phyloP scores from a whole-genome alignment of 1,284 basidiomycete species.

The Fomitiporia mediterranea region DNA sequence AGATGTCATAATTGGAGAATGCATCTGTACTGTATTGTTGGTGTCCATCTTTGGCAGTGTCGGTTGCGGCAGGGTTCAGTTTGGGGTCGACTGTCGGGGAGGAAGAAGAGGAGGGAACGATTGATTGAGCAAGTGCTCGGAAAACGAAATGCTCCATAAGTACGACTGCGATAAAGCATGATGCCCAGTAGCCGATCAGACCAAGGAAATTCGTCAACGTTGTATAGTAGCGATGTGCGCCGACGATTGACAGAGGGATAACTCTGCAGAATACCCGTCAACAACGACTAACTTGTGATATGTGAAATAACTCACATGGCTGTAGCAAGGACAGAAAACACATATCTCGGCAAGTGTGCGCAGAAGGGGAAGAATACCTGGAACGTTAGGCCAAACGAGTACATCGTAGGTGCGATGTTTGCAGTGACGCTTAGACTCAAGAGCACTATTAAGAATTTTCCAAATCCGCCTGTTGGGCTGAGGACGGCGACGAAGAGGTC shows the following conservation, averaged over 20 bases:
- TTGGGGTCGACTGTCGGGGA: neutral
- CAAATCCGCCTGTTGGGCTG: slow-evolving; percentile 65
- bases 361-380: slow-evolving; percentile 75
- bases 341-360: slow-evolving; percentile 72
- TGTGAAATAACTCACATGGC: slow-evolving; percentile 55
- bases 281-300: neutral
- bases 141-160: slow-evolving; percentile 63
- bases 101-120: slow-evolving; percentile 6
- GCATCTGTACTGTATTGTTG: slow-evolving; percentile 28
- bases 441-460: slow-evolving; percentile 84
- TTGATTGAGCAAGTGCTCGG: slow-evolving; percentile 31
- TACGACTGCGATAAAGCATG: slow-evolving; percentile 55
- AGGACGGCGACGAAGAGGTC: slow-evolving; percentile 77
- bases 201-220: slow-evolving; percentile 66
- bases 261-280: slow-evolving; percentile 24
- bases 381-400: slow-evolving; percentile 78
- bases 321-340: slow-evolving; percentile 78
- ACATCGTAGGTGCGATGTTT: slow-evolving; percentile 83
- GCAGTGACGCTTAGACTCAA: slow-evolving; percentile 76
- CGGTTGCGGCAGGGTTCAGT: neutral
- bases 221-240: slow-evolving; percentile 60
- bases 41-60: neutral
- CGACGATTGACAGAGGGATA: slow-evolving; percentile 62
- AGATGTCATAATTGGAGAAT: slow-evolving; percentile 46
- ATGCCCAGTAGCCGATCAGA: slow-evolving; percentile 71